These are phyloP conservation scores for Malassezia restricta DNA, from an alignment of 1,284 basidiomycete species.

Conservation along the genomic window DNA sequence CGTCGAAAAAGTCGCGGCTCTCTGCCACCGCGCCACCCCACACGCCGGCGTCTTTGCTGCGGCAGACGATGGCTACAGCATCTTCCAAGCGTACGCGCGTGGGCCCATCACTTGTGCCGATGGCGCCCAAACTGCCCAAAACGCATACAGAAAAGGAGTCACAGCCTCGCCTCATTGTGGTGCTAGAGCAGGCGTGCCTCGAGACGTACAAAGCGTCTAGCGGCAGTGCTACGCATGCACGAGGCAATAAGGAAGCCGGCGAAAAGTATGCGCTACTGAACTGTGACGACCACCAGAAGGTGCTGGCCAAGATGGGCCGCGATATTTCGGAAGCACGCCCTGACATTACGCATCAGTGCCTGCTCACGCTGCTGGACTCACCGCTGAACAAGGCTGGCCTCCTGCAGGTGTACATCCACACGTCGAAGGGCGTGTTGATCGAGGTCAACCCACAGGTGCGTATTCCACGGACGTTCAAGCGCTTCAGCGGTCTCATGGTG, in stretches of 20 bases:
- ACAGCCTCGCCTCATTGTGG: slow-evolving; percentile 58
- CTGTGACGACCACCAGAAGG: slow-evolving; percentile 97
- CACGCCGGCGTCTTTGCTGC: slow-evolving; percentile 8
- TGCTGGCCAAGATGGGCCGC: slow-evolving; percentile 88
- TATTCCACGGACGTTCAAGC: slow-evolving; percentile 95
- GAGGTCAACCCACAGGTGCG: slow-evolving; percentile 96
- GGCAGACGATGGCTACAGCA: background rate
- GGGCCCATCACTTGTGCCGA: slow-evolving; percentile 37
- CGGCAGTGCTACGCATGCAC: slow-evolving; percentile 46
- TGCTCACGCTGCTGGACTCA: slow-evolving; percentile 90
- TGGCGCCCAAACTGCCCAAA: slow-evolving; percentile 40
- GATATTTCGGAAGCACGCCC: slow-evolving; percentile 96
- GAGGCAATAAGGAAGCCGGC: slow-evolving; percentile 44
- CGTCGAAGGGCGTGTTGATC: slow-evolving; percentile 87
- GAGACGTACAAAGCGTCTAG: slow-evolving; percentile 80
- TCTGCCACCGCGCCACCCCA: slow-evolving; percentile 11
- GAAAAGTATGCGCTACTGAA: slow-evolving; percentile 95
- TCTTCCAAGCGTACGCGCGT: slow-evolving; percentile 31
- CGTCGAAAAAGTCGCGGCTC: slow-evolving; percentile 6
- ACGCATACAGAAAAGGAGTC: slow-evolving; percentile 33
- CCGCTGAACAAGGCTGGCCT: slow-evolving; percentile 94
- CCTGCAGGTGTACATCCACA: slow-evolving; percentile 97
- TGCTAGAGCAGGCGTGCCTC: slow-evolving; percentile 83
- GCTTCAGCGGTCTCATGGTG: slow-evolving; percentile 97
- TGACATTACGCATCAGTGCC: slow-evolving; percentile 98